A percentile compares a stretch with the other conserved stretches of the same genome.
Evolutionary conservation across 371 early-diverging fungal species (phyloP).

Genomic region (Entomophthora muscae): DNA sequence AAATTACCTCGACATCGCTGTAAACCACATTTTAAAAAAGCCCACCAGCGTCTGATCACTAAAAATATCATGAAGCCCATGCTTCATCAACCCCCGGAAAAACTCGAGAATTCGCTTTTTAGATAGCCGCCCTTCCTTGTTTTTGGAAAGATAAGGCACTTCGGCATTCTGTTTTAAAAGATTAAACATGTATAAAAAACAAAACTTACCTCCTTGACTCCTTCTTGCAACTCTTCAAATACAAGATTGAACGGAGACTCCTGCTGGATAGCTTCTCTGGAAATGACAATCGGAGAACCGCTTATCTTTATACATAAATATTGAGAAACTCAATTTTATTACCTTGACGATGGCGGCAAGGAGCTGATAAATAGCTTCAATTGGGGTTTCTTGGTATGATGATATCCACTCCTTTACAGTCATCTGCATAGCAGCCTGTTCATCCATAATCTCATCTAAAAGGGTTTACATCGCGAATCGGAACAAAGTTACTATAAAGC

Average conservation of each 20-base stretch:
- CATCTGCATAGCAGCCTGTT: neutral
- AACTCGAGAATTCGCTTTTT: neutral
- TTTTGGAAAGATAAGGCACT: neutral
- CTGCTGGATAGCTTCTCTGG: neutral
- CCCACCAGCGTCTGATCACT: neutral
- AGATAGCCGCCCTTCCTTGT: neutral
- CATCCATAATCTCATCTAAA: neutral
- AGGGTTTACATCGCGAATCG: no score
- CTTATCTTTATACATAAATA: no score
- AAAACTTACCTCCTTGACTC: slow-evolving; percentile 10
- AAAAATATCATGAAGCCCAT: neutral
- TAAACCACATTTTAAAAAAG: slow-evolving; percentile 15
- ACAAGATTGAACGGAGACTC: slow-evolving; percentile 8
- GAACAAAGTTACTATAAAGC: neutral
- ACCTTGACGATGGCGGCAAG: neutral
- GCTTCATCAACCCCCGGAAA: neutral
- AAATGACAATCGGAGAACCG: neutral
- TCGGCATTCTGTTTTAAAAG: neutral
- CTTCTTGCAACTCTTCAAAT: slow-evolving; percentile 34
- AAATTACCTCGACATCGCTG: slow-evolving; percentile 19
- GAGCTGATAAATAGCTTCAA: neutral
- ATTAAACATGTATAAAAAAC: neutral
- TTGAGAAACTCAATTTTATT: no score
- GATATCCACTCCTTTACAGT: neutral
- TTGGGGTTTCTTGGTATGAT: neutral